Conservation (phyloP, 306 rosid genomes). For the Glycyrrhiza uralensis region DNA sequence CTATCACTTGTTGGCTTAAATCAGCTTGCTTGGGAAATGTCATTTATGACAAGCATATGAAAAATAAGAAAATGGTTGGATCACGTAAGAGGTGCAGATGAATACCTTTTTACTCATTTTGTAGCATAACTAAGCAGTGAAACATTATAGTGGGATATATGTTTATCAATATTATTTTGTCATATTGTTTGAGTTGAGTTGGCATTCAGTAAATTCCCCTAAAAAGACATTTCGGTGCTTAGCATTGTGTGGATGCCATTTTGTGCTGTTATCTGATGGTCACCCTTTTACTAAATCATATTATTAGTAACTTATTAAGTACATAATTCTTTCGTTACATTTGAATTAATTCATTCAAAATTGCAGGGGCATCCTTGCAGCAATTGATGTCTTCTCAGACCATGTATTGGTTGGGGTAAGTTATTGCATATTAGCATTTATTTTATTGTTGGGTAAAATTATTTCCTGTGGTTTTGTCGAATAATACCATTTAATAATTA, state of each 20-base stretch:
- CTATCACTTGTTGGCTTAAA: background rate
- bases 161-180: background rate
- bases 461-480: background rate
- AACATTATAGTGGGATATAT: background rate
- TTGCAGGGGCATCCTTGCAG: slow-evolving; percentile 94
- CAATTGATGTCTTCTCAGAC: slow-evolving; percentile 77
- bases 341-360: slow-evolving; percentile 15
- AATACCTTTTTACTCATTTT: background rate
- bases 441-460: background rate
- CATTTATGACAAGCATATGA: background rate
- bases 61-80: background rate
- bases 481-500: background rate
- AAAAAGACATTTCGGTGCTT: background rate
- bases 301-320: background rate
- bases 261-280: slow-evolving; percentile 9
- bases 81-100: background rate
- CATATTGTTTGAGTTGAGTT: background rate
- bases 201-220: background rate
- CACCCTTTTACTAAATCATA: background rate
- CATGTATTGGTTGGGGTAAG: slow-evolving; percentile 94
- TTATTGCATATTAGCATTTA: slow-evolving; percentile 19
- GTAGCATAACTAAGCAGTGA: background rate
- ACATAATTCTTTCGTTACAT: background rate
- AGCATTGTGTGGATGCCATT: background rate
- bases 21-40: background rate